Percentiles rank a stretch among this genome's conserved stretches.
Evolutionary conservation across 2,329 filamentous ascomycete genomes (phyloP).

Genomic region (Exophiala sideris): DNA sequence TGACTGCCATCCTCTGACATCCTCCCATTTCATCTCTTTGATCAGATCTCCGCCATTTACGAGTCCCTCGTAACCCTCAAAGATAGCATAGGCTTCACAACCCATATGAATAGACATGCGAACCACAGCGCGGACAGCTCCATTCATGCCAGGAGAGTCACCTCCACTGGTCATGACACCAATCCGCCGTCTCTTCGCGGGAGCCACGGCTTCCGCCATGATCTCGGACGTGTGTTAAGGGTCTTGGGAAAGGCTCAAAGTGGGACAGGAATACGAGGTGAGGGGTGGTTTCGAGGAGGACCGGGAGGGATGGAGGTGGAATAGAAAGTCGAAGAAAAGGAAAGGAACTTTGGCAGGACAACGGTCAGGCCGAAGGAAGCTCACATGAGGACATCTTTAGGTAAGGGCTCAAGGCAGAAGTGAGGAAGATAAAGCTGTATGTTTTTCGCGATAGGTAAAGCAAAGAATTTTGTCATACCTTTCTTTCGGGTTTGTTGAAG

Average conservation of each 20-base stretch:
- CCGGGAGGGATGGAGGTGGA: no score
- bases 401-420: no score
- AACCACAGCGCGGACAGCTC: constrained; percentile 82
- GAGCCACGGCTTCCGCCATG: constrained; percentile 29
- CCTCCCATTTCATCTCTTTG: constrained; percentile 81
- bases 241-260: background rate
- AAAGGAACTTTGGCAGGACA: no score
- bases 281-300: no score
- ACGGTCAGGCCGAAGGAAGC: no score
- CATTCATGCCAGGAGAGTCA: constrained; percentile 94
- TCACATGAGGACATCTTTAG: no score
- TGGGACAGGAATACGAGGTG: background rate
- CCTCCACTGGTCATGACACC: constrained; percentile 93
- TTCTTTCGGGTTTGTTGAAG: no score
- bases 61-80: constrained; percentile 94
- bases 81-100: constrained; percentile 76
- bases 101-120: constrained; percentile 83
- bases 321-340: no score
- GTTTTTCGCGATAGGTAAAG: no score
- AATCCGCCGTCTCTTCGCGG: constrained; percentile 61
- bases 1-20: constrained; percentile 89
- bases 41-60: constrained; percentile 88
- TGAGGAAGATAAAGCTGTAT: no score
- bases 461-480: no score
- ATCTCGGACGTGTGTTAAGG: background rate